A percentile compares a stretch with the other conserved stretches of the same genome.
These are phyloP conservation scores for Euphrasia arctica DNA, from an alignment of 305 asterid species.

Conservation along the genomic window DNA sequence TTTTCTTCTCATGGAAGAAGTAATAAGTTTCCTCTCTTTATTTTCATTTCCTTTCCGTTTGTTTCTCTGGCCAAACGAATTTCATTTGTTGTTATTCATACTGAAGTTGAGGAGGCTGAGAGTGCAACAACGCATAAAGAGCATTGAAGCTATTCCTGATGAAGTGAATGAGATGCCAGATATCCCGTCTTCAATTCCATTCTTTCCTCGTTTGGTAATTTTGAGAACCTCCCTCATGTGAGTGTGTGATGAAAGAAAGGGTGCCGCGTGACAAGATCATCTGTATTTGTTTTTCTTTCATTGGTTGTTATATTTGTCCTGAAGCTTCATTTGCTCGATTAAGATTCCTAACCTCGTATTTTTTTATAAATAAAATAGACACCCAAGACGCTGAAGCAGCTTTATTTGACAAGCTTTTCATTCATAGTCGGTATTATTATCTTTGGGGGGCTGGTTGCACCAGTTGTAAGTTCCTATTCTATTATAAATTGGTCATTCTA, in stretches of 20 bases:
- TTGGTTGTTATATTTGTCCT: too few species aligned
- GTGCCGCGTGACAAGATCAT: too few species aligned
- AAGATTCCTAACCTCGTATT: too few species aligned
- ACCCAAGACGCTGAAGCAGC: conserved; percentile 78
- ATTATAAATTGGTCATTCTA: conserved; percentile 8
- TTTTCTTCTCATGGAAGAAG: conserved; percentile 95
- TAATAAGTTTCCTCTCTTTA: conserved; percentile 28
- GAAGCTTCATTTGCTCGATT: too few species aligned
- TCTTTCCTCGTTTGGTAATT: conserved; percentile 82
- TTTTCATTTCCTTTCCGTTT: background rate
- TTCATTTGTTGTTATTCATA: background rate
- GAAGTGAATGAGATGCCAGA: conserved; percentile 84
- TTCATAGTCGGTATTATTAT: conserved; percentile 73
- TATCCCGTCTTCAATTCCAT: conserved; percentile 82
- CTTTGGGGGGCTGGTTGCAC: conserved; percentile 88
- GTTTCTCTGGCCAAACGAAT: too few species aligned
- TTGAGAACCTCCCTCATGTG: conserved; percentile 14
- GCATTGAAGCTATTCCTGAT: conserved; percentile 33
- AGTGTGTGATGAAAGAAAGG: background rate
- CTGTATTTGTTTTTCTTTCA: background rate
- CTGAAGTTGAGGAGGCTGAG: conserved; percentile 79
- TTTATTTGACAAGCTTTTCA: conserved; percentile 78
- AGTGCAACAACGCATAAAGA: conserved; percentile 69
- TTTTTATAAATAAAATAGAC: conserved; percentile 42
- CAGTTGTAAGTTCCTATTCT: conserved; percentile 55